These are phyloP conservation scores for Cicer chorassanicum DNA, from an alignment of 306 rosid species.

Conservation along the genomic window DNA sequence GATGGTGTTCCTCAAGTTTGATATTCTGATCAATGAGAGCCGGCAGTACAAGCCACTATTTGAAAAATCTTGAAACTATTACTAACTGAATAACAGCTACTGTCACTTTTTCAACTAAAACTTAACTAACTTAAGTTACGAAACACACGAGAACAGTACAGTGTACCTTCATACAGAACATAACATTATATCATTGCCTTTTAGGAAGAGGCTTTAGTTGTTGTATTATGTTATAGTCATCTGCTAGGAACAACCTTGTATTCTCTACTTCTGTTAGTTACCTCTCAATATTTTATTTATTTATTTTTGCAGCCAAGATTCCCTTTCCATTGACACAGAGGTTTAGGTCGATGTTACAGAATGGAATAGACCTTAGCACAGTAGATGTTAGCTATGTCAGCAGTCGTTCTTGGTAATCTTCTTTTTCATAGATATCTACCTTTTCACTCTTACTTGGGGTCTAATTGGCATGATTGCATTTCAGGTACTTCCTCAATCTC, in stretches of 20 bases:
- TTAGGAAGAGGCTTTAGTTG: neutral
- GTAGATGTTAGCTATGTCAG: slow-evolving; percentile 99
- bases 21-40: neutral
- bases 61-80: neutral
- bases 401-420: slow-evolving; percentile 91
- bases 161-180: neutral
- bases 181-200: neutral
- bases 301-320: slow-evolving; percentile 82
- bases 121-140: neutral
- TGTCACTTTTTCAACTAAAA: slow-evolving; percentile 1
- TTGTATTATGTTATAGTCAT: slow-evolving; percentile 5
- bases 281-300: slow-evolving; percentile 7
- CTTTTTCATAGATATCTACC: slow-evolving; percentile 31
- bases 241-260: slow-evolving; percentile 27
- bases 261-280: slow-evolving; percentile 30
- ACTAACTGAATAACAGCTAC: neutral
- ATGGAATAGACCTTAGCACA: slow-evolving; percentile 98
- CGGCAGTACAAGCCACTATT: neutral
- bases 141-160: neutral
- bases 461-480: slow-evolving; percentile 42
- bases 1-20: neutral
- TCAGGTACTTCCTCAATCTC: slow-evolving; percentile 96
- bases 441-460: slow-evolving; percentile 31
- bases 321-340: slow-evolving; percentile 98
- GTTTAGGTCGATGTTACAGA: slow-evolving; percentile 94